phyloP scores from a whole-genome alignment of 2,329 filamentous ascomycete species.

The Penicillium sp. region DNA sequence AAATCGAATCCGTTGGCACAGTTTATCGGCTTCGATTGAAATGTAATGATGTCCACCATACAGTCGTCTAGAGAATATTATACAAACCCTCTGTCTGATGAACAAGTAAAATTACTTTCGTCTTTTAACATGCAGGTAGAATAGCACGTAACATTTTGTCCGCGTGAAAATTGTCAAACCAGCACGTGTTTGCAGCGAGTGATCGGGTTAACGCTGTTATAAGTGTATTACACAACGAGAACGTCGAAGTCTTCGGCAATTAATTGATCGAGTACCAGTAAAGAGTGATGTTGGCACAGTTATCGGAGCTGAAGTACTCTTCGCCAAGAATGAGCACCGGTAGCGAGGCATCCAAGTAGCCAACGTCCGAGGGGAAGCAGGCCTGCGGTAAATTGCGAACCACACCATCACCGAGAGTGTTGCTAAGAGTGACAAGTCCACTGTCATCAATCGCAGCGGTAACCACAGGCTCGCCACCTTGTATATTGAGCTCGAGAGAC shows the following conservation, averaged over 20 bases:
- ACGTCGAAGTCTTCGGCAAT: background rate
- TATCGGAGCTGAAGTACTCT: conserved; percentile 4
- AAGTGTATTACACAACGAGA: background rate
- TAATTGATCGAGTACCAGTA: background rate
- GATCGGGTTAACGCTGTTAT: background rate
- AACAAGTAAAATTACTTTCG: too few relatives aligned
- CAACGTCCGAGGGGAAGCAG: background rate
- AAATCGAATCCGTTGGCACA: too few relatives aligned
- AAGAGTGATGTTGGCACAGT: conserved; percentile 5
- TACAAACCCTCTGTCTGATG: too few relatives aligned
- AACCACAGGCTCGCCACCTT: conserved; percentile 5
- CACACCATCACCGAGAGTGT: background rate
- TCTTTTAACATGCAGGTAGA: too few relatives aligned
- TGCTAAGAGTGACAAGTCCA: conserved; percentile 1
- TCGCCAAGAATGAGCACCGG: conserved; percentile 9
- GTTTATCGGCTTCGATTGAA: too few relatives aligned
- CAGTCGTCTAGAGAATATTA: too few relatives aligned
- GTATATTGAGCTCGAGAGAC: background rate
- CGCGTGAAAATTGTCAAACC: too few relatives aligned
- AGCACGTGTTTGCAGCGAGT: too few relatives aligned
- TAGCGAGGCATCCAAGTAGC: background rate
- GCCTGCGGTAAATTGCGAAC: conserved; percentile 2
- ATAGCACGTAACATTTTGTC: too few relatives aligned
- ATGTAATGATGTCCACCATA: too few relatives aligned
- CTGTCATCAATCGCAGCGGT: background rate